These are phyloP conservation scores for Lachancea sp. DNA, from an alignment of 805 yeast species.

Conservation along the genomic window DNA sequence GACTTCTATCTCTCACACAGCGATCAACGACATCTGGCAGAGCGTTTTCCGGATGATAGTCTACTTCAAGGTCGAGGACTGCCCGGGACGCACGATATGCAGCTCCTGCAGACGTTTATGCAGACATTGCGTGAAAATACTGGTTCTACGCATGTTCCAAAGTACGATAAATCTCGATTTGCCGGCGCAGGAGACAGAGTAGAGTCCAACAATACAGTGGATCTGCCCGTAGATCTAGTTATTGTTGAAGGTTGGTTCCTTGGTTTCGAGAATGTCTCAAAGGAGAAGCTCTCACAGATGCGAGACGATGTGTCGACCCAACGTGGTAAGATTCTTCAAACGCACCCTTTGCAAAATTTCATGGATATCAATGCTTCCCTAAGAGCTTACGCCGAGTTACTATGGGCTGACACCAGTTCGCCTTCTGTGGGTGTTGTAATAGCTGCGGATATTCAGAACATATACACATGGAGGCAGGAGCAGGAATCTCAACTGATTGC, in stretches of 20 bases:
- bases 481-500: constrained; percentile 36
- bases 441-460: constrained; percentile 50
- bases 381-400: constrained; percentile 39
- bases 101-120: constrained; percentile 19
- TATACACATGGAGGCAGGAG: constrained; percentile 72
- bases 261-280: constrained; percentile 49
- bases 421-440: constrained; percentile 57
- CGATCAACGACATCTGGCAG: constrained; percentile 48
- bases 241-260: constrained; percentile 93
- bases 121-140: constrained; percentile 24
- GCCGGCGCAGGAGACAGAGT: constrained; percentile 76
- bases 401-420: constrained; percentile 43
- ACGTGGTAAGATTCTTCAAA: constrained; percentile 20
- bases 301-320: constrained; percentile 8
- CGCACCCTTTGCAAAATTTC: constrained; percentile 26
- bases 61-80: constrained; percentile 75
- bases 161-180: constrained; percentile 69
- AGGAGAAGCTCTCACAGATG: background rate
- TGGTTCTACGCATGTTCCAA: constrained; percentile 41
- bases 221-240: constrained; percentile 50
- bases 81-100: constrained; percentile 89
- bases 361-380: constrained; percentile 48
- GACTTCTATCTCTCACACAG: constrained; percentile 71
- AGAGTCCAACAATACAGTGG: constrained; percentile 25
- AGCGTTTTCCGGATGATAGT: constrained; percentile 39